Base-by-base conservation (phyloP, 148 eudicot species). In the Euryodendron excelsum region DNA sequence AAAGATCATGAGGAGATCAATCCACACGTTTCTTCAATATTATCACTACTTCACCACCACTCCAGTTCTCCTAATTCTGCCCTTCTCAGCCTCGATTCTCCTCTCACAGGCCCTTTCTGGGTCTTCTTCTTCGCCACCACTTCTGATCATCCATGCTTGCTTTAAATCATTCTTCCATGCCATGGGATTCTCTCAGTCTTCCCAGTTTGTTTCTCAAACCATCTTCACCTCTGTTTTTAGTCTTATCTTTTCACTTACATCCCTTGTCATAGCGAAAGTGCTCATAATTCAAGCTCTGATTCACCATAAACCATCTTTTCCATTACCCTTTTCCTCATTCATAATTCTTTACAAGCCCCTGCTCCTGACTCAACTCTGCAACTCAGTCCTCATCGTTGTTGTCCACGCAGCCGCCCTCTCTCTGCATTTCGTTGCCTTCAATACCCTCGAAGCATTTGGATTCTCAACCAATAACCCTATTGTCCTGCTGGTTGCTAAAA, bases 51-150 rank as follows among this genome's bases (percentile, higher is more conserved):
- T 72, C 64, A 79, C 82, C 77, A 73, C 72, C 76, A 37, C 52
- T 37, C 82, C 77, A 34, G 5, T 64, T 63, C 65, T 79, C 64
- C 65, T 79, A 14, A 73, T 79, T 21, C 56, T 79, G 34, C 77
- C 82, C 48, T 79, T 73, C 41, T 63, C 82, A 36, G 77, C 77
- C 73, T 79, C 77, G 48, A 28, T 79, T 28, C 82, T 79, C 72
- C 65, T 79, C 25, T 79, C 82, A 17, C 82, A 79, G 56, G 47
- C 77, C 21, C 30, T 64, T 17, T 37, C 50, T 4, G 47, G 72
- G n/a, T 36, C 75, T 36, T 60, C 60, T 60, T 59, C 36, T 18
- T 2, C 61, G 4, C 28, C 55, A 7, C 77, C 50, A 6, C n/a
- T 36, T 56, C 33, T 73, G 13, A 36, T 36, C 50, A 56, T 25